Conservation (phyloP, 306 rosid species). For the Quercus bicolor region DNA sequence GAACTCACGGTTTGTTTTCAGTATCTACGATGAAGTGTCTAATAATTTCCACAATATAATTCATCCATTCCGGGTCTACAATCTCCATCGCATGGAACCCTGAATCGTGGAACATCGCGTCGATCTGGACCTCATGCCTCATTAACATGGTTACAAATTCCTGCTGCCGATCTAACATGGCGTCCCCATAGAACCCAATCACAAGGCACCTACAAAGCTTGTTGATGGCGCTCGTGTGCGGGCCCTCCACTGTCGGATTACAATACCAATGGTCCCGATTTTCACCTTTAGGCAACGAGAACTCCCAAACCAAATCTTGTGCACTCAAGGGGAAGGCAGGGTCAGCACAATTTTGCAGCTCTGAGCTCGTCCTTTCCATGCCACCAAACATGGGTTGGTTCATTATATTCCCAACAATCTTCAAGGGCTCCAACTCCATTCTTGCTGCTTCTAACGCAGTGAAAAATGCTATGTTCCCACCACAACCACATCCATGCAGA, state of each 20-base stretch:
- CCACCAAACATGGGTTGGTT: slow-evolving; percentile 80
- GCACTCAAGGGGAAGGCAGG: slow-evolving; percentile 49
- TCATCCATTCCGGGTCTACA: slow-evolving; percentile 35
- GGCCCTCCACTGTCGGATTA: slow-evolving; percentile 51
- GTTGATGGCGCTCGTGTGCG: slow-evolving; percentile 24
- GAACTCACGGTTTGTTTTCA: too few species aligned
- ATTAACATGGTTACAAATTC: slow-evolving; percentile 55
- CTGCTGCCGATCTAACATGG: slow-evolving; percentile 57
- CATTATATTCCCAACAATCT: slow-evolving; percentile 50
- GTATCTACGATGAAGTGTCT: slow-evolving; percentile 37
- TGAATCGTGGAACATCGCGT: slow-evolving; percentile 43
- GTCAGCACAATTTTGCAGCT: slow-evolving; percentile 47
- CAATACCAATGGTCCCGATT: slow-evolving; percentile 61
- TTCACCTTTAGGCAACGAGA: slow-evolving; percentile 41
- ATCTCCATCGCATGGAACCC: slow-evolving; percentile 66
- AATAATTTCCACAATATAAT: slow-evolving; percentile 30
- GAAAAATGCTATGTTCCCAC: slow-evolving; percentile 58
- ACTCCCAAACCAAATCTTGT: slow-evolving; percentile 56
- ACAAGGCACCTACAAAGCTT: slow-evolving; percentile 42
- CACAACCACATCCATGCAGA: slow-evolving; percentile 45
- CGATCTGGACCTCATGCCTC: slow-evolving; percentile 48
- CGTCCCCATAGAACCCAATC: slow-evolving; percentile 60
- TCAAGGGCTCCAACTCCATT: slow-evolving; percentile 30
- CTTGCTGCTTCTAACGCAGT: slow-evolving; percentile 3
- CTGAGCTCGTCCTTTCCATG: slow-evolving; percentile 41